Base-by-base conservation (phyloP, 306 rosid species). In the Trifolium subterraneum region DNA sequence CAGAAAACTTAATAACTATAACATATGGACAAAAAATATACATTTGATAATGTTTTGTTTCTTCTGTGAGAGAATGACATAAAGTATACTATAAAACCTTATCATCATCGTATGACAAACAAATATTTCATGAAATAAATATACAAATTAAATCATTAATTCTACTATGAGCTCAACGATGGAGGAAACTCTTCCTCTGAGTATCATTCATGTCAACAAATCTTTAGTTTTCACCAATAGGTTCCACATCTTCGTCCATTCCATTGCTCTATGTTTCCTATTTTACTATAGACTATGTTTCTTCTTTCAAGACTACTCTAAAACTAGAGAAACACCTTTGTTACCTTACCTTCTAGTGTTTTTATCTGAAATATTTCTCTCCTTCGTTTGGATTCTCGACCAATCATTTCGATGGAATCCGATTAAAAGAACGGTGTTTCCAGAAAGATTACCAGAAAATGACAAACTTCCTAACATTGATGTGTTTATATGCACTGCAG, bases 401-500 rank as follows among this genome's bases (percentile, higher is more conserved):
- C 92, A 85, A 78, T 81, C 91, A 3, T 88, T 29, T 22, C 75
- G 86, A 0, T 90, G 94, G 96, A 65, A 80, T 44, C 91, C 88
- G 0, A 74, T 90, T 20, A 73, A 86, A 1, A 69, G 92, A 15
- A 68, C 82, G 1, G 89, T 83, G 25, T 88, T 86, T n/a, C 89
- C 86, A 0, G 88, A 88, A 41, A 81, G 90, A 39, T 20, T 92
- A 60, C 90, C 94, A 0, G 73, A 62, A 7, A 83, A 92, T 51
- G 79, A 71, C 15, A 84, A 84, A 68, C 85, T 90, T 47, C 98
- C 92, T 0, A 74, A 75, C 0, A 59, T 92, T 16, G 90, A 92
- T 36, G 90, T 92, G 33, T 90, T 92, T 75, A 77, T 90, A 72
- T 90, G 90, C 81, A 92, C 92, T 1, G 83, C 87, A 15, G 96